Conservation (phyloP, 805 yeast genomes). For the Candida nanaspora region DNA sequence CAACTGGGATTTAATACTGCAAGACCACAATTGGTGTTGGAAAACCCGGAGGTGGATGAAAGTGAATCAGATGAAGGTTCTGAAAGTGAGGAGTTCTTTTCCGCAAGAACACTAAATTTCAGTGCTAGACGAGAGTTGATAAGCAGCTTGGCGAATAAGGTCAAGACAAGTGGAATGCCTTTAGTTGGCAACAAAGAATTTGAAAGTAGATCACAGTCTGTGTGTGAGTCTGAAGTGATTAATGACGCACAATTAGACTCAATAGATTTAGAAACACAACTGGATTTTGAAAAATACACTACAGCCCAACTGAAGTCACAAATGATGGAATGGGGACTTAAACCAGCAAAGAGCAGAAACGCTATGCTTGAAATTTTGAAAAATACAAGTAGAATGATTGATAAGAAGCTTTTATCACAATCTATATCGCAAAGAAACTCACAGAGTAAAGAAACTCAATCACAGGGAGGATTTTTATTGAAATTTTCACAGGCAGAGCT, state of each 20-base stretch:
- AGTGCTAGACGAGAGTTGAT: constrained; percentile 7
- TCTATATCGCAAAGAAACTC: constrained; percentile 5
- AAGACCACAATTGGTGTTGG: background rate
- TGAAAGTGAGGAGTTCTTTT: constrained; percentile 5
- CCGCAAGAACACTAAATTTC: constrained; percentile 9
- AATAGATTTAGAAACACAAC: background rate
- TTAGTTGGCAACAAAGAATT: background rate
- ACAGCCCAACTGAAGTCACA: constrained; percentile 10
- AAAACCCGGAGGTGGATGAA: background rate
- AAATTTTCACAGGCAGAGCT: constrained; percentile 11
- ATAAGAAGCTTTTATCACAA: constrained; percentile 2
- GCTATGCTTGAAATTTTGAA: constrained; percentile 27
- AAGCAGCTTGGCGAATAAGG: background rate
- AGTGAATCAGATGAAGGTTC: constrained; percentile 1
- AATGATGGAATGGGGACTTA: constrained; percentile 30
- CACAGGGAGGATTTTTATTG: background rate
- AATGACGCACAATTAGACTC: too few species aligned
- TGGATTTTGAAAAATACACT: constrained; percentile 5
- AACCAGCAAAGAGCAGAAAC: constrained; percentile 25
- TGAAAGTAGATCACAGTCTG: background rate
- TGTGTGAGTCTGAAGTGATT: too few species aligned
- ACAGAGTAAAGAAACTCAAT: background rate
- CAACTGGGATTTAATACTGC: background rate
- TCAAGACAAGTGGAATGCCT: too few species aligned
- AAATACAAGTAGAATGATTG: constrained; percentile 15